Base-by-base conservation (phyloP, 2,329 filamentous ascomycete genomes). In the Xylaria hypoxylon region DNA sequence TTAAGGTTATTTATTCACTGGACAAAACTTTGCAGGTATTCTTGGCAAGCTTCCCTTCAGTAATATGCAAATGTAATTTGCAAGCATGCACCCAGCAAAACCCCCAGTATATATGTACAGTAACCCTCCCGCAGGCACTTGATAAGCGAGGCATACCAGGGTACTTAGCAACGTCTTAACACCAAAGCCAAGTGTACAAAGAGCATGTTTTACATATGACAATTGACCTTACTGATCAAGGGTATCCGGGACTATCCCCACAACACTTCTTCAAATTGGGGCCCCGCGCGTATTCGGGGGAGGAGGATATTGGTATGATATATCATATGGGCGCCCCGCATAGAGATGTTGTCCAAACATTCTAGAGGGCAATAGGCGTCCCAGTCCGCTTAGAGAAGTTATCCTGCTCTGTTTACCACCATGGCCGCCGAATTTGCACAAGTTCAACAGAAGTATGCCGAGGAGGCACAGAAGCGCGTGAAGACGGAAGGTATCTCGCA, bases 381-480 rank as follows among this genome's bases (percentile, higher is more conserved):
- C 33, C 22, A 33, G 26, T 26, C 45, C 26, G n/a, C 10, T 22
- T 44, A 26, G 38, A 31, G 5, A 8, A 56, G 42, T 7, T 35
- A 35, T 40, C n/a, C 26, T 8, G 11, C 26, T 60, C 26, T 15
- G 31, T 50, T 24, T 24, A 28, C 22, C 62, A 68, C 6, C 38
- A 74, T 74, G 72, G 72, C 69, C 6, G 62, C 50, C 42, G 71
- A 74, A 38, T 72, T 74, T 40, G 64, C 65, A 1, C 50, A 69
- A 35, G 44, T 75, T 26, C 72, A 75, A 42, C 68, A 71, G 38
- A 77, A 75, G 42, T 77, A 74, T 53, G 64, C 64, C 26, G 70
- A 64, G 7, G 75, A 77, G 64, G 73, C 74, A 19, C 70, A 73
- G 62, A 77, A 76, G 66, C 75, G 75, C 6, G 42, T 73, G 24